Conservation (phyloP, 257 asterid species). For the Ajuga chamaepitys region DNA sequence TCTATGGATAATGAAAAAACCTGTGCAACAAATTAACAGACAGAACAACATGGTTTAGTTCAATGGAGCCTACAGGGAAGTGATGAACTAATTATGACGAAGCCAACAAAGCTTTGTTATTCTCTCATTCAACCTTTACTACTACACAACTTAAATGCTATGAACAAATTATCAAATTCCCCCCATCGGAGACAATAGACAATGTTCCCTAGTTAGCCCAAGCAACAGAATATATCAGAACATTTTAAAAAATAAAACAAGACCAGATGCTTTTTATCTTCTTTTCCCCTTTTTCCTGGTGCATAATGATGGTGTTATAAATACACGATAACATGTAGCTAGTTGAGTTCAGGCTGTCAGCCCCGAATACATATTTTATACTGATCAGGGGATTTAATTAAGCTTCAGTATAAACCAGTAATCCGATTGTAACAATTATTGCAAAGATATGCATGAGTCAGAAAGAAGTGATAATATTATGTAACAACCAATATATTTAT, state of each 20-base stretch:
- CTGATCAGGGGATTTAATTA: not conserved
- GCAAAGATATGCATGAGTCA: not conserved
- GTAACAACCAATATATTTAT: not conserved
- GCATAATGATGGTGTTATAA: not conserved
- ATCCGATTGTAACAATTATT: not conserved
- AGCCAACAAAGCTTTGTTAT: not conserved
- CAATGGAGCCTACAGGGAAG: not conserved
- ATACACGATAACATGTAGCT: not conserved
- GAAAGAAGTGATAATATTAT: not conserved
- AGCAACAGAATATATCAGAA: constrained; percentile 2
- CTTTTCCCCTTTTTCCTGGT: not conserved
- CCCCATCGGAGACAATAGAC: not conserved
- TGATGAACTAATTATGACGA: not conserved
- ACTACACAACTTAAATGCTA: not conserved
- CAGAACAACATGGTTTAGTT: constrained; percentile 5
- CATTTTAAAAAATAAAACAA: not conserved
- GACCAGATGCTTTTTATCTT: not conserved
- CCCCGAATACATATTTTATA: constrained; percentile 1
- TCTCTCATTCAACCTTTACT: not conserved
- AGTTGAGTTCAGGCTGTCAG: not conserved
- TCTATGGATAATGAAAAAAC: not conserved
- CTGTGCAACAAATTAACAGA: not conserved
- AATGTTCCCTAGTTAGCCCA: not conserved
- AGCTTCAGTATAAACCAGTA: not conserved
- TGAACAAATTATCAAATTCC: not conserved